phyloP scores from a whole-genome alignment of 2,329 filamentous ascomycete species.

The Aspergillus viridinutans region DNA sequence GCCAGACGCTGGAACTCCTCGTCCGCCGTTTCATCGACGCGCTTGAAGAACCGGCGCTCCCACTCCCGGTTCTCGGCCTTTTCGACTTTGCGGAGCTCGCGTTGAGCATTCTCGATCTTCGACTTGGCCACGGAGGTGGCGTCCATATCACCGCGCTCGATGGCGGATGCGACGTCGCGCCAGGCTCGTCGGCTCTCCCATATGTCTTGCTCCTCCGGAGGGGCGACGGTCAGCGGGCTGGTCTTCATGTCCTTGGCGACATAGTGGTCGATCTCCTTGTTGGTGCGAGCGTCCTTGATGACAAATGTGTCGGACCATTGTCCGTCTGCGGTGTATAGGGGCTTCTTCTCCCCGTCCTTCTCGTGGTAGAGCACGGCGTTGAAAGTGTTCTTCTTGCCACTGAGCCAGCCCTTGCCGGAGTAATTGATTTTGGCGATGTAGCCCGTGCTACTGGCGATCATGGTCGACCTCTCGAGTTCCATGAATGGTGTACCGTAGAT shows the following conservation, averaged over 20 bases:
- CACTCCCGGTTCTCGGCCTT: slow-evolving; percentile 70
- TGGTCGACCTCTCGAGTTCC: slow-evolving; percentile 79
- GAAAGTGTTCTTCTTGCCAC: slow-evolving; percentile 92
- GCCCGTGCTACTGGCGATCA: slow-evolving; percentile 81
- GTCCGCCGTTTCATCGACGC: slow-evolving; percentile 32
- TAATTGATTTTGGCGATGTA: slow-evolving; percentile 90
- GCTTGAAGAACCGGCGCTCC: slow-evolving; percentile 77
- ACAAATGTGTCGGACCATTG: slow-evolving; percentile 85
- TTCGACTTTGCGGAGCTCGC: slow-evolving; percentile 70
- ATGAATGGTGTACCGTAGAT: slow-evolving; percentile 73
- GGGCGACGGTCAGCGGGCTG: slow-evolving; percentile 66
- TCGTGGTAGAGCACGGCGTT: slow-evolving; percentile 68
- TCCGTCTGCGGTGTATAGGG: slow-evolving; percentile 75
- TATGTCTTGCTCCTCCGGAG: slow-evolving; percentile 74
- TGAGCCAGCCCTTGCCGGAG: slow-evolving; percentile 88
- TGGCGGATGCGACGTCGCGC: slow-evolving; percentile 77
- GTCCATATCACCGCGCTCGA: slow-evolving; percentile 80
- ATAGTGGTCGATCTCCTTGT: slow-evolving; percentile 54
- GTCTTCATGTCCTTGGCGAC: slow-evolving; percentile 55
- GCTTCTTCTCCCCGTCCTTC: slow-evolving; percentile 61
- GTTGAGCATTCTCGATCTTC: slow-evolving; percentile 85
- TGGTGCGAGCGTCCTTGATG: slow-evolving; percentile 64
- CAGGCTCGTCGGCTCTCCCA: slow-evolving; percentile 86
- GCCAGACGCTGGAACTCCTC: slow-evolving; percentile 43
- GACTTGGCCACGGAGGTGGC: slow-evolving; percentile 72